Conservation (phyloP, 2,329 filamentous ascomycete species). For the Colletotrichum eleusines region DNA sequence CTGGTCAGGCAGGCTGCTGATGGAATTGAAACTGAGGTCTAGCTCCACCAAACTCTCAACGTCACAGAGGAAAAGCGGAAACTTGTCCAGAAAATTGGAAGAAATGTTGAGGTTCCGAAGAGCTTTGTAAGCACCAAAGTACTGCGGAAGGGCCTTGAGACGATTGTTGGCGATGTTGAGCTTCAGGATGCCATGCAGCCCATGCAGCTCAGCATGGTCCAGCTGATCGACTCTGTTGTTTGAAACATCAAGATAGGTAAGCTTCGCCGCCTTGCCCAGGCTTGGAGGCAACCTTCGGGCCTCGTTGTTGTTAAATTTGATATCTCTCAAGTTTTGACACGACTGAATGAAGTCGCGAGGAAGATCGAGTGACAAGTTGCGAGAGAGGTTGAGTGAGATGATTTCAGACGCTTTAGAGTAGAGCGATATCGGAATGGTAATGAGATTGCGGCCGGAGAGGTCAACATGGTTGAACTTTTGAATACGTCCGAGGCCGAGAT, state of each 20-base stretch:
- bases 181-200: slow-evolving; percentile 82
- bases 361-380: slow-evolving; percentile 91
- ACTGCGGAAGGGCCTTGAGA: slow-evolving; percentile 80
- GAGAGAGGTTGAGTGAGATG: slow-evolving; percentile 92
- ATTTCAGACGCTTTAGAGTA: slow-evolving; percentile 95
- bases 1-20: slow-evolving; percentile 79
- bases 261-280: slow-evolving; percentile 80
- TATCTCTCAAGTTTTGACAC: slow-evolving; percentile 90
- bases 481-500: slow-evolving; percentile 83
- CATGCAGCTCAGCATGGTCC: slow-evolving; percentile 84
- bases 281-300: slow-evolving; percentile 87
- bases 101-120: slow-evolving; percentile 90
- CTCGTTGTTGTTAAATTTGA: slow-evolving; percentile 96
- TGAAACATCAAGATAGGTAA: slow-evolving; percentile 93
- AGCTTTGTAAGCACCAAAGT: slow-evolving; percentile 84
- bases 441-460: slow-evolving; percentile 87
- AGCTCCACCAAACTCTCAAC: slow-evolving; percentile 88
- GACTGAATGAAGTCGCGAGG: slow-evolving; percentile 97
- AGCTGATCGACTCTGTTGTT: slow-evolving; percentile 93
- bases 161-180: slow-evolving; percentile 96
- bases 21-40: slow-evolving; percentile 96
- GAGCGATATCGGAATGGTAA: slow-evolving; percentile 93
- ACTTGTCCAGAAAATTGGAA: slow-evolving; percentile 89
- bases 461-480: slow-evolving; percentile 96
- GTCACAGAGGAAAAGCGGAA: slow-evolving; percentile 87